Evolutionary conservation across 176 grass and related monocot species (phyloP).

Genomic region (Triticum turgidum): DNA sequence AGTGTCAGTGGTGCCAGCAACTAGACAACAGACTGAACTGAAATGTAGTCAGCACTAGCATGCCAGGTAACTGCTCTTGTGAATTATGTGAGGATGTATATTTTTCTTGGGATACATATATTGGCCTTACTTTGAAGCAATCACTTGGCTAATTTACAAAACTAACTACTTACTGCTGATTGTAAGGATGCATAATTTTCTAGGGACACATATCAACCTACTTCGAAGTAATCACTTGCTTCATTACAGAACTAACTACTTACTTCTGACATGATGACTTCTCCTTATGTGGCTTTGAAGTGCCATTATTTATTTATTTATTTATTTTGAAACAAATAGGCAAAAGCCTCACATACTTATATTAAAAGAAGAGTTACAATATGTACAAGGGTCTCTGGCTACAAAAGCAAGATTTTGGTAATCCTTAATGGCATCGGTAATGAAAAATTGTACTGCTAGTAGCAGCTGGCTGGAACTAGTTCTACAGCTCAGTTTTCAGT

Average conservation of each 20-base stretch:
- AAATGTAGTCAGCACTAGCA: background rate
- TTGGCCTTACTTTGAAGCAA: slow-evolving; percentile 17
- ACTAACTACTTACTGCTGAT: background rate
- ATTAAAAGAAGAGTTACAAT: background rate
- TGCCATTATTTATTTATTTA: background rate
- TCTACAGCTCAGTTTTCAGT: background rate
- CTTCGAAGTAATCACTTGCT: background rate
- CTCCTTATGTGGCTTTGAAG: background rate
- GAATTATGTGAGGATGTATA: background rate
- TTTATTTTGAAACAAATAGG: background rate
- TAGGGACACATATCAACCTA: slow-evolving; percentile 4
- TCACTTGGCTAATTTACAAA: background rate
- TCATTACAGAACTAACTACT: background rate
- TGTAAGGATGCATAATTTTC: background rate
- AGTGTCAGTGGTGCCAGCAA: background rate
- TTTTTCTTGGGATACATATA: background rate
- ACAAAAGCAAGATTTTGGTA: background rate
- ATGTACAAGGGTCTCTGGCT: background rate
- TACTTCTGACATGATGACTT: background rate
- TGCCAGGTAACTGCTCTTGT: slow-evolving; percentile 13
- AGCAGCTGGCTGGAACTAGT: background rate
- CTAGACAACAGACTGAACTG: background rate
- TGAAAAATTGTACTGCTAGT: background rate
- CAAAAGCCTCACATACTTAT: background rate
- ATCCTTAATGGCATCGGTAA: background rate